Conservation (phyloP, 2,329 filamentous ascomycete genomes). For the Lasiodiplodia citricola region DNA sequence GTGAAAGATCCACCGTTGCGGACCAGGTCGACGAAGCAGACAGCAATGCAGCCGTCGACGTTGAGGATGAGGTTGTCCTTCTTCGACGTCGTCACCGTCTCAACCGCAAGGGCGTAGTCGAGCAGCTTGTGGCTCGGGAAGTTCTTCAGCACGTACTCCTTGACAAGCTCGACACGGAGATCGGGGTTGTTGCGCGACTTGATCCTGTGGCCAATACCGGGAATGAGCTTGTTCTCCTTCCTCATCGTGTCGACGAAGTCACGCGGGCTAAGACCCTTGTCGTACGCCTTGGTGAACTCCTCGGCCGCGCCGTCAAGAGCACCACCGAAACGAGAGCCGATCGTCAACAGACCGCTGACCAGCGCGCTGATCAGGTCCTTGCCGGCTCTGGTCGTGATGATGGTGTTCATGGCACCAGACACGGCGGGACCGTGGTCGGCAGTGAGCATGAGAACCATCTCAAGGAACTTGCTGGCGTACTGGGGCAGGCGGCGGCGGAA, state of each 20-base stretch:
- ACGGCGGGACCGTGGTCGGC: slow-evolving; percentile 98
- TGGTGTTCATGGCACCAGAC: slow-evolving; percentile 99
- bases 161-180: slow-evolving; percentile 98
- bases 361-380: slow-evolving; percentile 97
- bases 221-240: slow-evolving; percentile 99
- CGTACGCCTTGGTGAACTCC: slow-evolving; percentile 97
- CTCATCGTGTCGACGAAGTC: slow-evolving; percentile 99
- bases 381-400: slow-evolving; percentile 98
- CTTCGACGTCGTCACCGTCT: slow-evolving; percentile 98
- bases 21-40: slow-evolving; percentile 97
- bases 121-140: slow-evolving; percentile 98
- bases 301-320: slow-evolving; percentile 96
- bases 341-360: slow-evolving; percentile 95
- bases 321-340: slow-evolving; percentile 97
- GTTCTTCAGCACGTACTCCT: slow-evolving; percentile 97
- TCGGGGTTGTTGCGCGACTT: slow-evolving; percentile 99
- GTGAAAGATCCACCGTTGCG: slow-evolving; percentile 98
- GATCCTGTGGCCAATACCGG: slow-evolving; percentile 98
- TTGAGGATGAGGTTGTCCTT: slow-evolving; percentile 99
- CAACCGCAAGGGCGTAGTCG: slow-evolving; percentile 96
- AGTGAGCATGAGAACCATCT: slow-evolving; percentile 99
- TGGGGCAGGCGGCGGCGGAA: slow-evolving; percentile 96
- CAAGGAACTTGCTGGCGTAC: slow-evolving; percentile 98
- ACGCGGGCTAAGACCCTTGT: slow-evolving; percentile 97
- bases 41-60: slow-evolving; percentile 96